A percentile compares a stretch with the other conserved stretches of the same genome.
phyloP scores from a whole-genome alignment of 2,329 filamentous ascomycete genomes.

The Periconia digitata region DNA sequence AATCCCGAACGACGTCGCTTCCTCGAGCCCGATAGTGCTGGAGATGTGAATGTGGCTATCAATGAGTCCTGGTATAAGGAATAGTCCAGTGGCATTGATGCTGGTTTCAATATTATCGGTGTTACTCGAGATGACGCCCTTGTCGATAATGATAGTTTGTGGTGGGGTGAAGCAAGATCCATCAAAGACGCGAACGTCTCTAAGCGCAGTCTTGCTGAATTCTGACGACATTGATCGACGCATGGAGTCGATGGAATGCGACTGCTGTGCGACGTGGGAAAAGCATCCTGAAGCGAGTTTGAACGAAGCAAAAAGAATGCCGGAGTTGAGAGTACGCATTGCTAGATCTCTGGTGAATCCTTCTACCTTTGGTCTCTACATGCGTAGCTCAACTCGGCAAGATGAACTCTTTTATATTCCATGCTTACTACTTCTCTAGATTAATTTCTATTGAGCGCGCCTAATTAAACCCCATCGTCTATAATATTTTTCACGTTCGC shows the following conservation, averaged over 20 bases:
- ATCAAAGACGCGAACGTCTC: constrained; percentile 15
- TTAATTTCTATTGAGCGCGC: too few species aligned
- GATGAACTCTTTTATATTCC: too few species aligned
- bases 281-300: background rate
- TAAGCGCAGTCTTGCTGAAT: background rate
- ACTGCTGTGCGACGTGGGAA: background rate
- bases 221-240: background rate
- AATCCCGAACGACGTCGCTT: constrained; percentile 17
- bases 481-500: too few species aligned
- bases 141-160: constrained; percentile 12
- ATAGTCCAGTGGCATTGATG: constrained; percentile 14
- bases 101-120: background rate
- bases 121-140: constrained; percentile 3
- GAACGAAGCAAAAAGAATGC: background rate
- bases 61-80: constrained; percentile 26
- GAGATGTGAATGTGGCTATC: constrained; percentile 20
- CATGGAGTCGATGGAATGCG: background rate
- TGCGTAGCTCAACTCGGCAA: too few species aligned
- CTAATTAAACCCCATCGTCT: too few species aligned
- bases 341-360: too few species aligned
- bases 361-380: too few species aligned
- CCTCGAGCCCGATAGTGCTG: constrained; percentile 10
- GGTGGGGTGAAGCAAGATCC: constrained; percentile 8
- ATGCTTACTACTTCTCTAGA: too few species aligned
- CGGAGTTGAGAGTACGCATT: too few species aligned